A percentile compares a stretch with the other conserved stretches of the same genome.
Evolutionary conservation across 129 eudicot species (phyloP).

Genomic region (Deinandra increscens): DNA sequence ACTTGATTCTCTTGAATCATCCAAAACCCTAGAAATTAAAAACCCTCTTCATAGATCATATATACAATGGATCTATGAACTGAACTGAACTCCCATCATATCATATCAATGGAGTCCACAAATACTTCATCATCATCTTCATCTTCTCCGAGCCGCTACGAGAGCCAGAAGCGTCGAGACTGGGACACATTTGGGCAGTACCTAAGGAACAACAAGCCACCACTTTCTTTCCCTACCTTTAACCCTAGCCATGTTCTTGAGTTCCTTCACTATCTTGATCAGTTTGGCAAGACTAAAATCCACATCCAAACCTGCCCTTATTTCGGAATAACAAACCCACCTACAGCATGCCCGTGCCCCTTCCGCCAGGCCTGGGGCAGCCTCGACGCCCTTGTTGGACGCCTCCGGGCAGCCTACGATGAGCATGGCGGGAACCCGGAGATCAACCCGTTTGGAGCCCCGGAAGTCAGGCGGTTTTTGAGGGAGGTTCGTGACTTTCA

Average conservation of each 20-base stretch:
- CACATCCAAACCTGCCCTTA: slow-evolving; percentile 39
- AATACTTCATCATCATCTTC: slow-evolving; percentile 28
- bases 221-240: slow-evolving; percentile 32
- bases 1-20: background rate
- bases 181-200: slow-evolving; percentile 48
- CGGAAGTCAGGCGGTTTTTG: slow-evolving; percentile 38
- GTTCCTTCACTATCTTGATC: slow-evolving; percentile 47
- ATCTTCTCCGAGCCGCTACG: slow-evolving; percentile 39
- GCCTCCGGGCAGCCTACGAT: slow-evolving; percentile 47
- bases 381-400: slow-evolving; percentile 42
- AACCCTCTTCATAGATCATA: background rate
- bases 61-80: slow-evolving; percentile 23
- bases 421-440: slow-evolving; percentile 45
- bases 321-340: slow-evolving; percentile 37
- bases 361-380: slow-evolving; percentile 44
- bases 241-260: slow-evolving; percentile 41
- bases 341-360: slow-evolving; percentile 42
- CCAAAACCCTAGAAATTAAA: background rate
- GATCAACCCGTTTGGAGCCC: slow-evolving; percentile 42
- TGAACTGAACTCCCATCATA: too few relatives aligned
- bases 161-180: slow-evolving; percentile 45
- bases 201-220: slow-evolving; percentile 39
- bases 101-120: slow-evolving; percentile 36
- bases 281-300: slow-evolving; percentile 43
- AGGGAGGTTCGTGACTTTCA: slow-evolving; percentile 45